phyloP scores from a whole-genome alignment of 371 early-diverging fungal species.

The Circinella umbellata region DNA sequence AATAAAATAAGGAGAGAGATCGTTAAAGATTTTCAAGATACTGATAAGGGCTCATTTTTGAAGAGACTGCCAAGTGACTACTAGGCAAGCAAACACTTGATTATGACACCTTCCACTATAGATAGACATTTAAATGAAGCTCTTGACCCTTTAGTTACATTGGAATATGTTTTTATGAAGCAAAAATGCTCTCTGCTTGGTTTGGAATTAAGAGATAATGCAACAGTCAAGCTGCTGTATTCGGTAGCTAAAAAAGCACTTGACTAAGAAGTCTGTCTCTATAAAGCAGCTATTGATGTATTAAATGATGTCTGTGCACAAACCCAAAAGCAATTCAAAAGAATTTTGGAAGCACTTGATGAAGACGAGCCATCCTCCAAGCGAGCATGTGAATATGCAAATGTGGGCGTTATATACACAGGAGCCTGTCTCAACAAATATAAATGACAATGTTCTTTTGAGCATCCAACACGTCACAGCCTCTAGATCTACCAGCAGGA shows the following conservation, averaged over 20 bases:
- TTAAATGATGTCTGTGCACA: constrained; percentile 9
- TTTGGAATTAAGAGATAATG: constrained; percentile 8
- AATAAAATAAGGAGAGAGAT: no score
- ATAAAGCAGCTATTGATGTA: constrained; percentile 12
- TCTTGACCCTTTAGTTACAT: constrained; percentile 10
- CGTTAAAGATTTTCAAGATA: no score
- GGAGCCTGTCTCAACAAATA: not conserved
- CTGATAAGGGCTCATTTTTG: no score
- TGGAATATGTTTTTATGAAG: constrained; percentile 13
- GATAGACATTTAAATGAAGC: no score
- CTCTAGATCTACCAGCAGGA: not conserved
- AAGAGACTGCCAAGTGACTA: no score
- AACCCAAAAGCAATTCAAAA: constrained; percentile 10
- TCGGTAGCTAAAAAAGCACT: constrained; percentile 12
- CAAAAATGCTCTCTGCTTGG: constrained; percentile 11
- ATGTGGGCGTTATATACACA: not conserved
- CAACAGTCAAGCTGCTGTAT: constrained; percentile 12
- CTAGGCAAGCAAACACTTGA: no score
- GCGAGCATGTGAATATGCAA: constrained; percentile 4
- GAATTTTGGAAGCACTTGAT: constrained; percentile 9
- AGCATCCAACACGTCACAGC: not conserved
- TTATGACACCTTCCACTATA: no score
- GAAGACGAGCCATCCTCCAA: constrained; percentile 6
- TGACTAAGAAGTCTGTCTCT: not conserved
- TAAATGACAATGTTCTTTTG: not conserved